Conservation (phyloP, 208 protist species). For the Trypanosoma melophagium region DNA sequence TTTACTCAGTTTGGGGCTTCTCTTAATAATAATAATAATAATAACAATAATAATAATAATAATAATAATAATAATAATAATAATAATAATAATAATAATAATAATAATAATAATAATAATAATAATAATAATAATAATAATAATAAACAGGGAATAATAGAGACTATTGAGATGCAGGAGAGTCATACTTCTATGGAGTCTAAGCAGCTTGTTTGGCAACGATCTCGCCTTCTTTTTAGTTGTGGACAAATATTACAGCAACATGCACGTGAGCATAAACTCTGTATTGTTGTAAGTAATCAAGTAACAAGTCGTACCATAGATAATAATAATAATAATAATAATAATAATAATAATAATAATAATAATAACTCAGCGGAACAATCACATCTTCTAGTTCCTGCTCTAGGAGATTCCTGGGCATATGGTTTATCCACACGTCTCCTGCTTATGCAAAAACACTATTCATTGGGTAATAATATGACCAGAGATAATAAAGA, state of each 20-base stretch:
- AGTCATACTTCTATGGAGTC: neutral
- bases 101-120: too few species aligned
- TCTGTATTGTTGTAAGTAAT: constrained; percentile 84
- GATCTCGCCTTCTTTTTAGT: constrained; percentile 57
- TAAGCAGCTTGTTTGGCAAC: constrained; percentile 33
- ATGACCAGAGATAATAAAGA: neutral
- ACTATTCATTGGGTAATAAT: constrained; percentile 34
- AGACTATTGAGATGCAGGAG: neutral
- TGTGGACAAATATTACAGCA: constrained; percentile 56
- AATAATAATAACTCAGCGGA: neutral
- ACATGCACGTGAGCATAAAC: constrained; percentile 34
- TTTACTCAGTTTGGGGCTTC: constrained; percentile 11
- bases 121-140: too few species aligned
- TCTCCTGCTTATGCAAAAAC: constrained; percentile 67
- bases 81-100: too few species aligned
- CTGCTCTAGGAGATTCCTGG: constrained; percentile 79
- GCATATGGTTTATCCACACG: constrained; percentile 47
- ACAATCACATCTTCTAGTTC: constrained; percentile 36
- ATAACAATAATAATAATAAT: neutral
- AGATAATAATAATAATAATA: constrained; percentile 3
- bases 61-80: neutral
- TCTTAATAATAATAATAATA: neutral
- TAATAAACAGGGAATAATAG: neutral
- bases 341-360: constrained; percentile 5
- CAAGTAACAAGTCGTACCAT: constrained; percentile 73